Percentiles rank a stretch among this genome's conserved stretches.
These are phyloP conservation scores for Sphaceloma murrayae DNA, from an alignment of 2,329 filamentous ascomycete genomes.

Conservation along the genomic window DNA sequence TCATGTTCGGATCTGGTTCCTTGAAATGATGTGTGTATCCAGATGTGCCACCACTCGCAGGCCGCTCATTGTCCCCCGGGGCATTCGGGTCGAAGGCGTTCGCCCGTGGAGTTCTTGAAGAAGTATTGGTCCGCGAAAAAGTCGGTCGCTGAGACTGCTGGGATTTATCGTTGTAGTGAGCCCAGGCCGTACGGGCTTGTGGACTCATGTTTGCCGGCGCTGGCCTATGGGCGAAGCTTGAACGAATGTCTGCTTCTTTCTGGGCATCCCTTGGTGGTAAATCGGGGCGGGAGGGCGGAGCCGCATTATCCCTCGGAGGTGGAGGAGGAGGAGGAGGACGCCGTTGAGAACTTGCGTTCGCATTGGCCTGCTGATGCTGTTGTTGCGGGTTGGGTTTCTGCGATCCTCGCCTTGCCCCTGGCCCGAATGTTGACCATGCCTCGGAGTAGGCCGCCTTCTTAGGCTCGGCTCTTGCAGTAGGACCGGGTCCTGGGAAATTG, in stretches of 20 bases:
- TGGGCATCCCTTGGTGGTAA: too few species aligned
- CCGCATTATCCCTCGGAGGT: constrained; percentile 5
- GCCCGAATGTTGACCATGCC: constrained; percentile 43
- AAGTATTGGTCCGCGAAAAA: constrained; percentile 32
- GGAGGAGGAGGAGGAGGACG: constrained; percentile 21
- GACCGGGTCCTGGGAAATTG: constrained; percentile 31
- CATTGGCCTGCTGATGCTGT: constrained; percentile 19
- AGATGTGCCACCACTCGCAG: constrained; percentile 40
- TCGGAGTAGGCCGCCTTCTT: constrained; percentile 37
- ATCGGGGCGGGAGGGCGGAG: constrained; percentile 21
- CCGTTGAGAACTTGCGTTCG: constrained; percentile 22
- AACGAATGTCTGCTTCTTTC: constrained; percentile 30
- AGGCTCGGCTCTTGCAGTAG: constrained; percentile 30
- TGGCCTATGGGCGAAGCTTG: constrained; percentile 28
- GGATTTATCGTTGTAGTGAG: constrained; percentile 25
- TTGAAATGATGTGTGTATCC: constrained; percentile 17
- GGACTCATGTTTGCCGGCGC: constrained; percentile 20
- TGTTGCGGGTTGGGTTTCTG: constrained; percentile 21
- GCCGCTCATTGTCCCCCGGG: constrained; percentile 50
- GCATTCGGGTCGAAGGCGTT: constrained; percentile 50
- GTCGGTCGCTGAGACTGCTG: constrained; percentile 22
- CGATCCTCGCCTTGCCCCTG: constrained; percentile 26
- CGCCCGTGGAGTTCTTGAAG: constrained; percentile 39
- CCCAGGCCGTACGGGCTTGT: constrained; percentile 29
- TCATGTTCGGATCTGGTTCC: constrained; percentile 11